These are phyloP conservation scores for Nepenthes gracilis DNA, from an alignment of 148 eudicot species.

Conservation along the genomic window DNA sequence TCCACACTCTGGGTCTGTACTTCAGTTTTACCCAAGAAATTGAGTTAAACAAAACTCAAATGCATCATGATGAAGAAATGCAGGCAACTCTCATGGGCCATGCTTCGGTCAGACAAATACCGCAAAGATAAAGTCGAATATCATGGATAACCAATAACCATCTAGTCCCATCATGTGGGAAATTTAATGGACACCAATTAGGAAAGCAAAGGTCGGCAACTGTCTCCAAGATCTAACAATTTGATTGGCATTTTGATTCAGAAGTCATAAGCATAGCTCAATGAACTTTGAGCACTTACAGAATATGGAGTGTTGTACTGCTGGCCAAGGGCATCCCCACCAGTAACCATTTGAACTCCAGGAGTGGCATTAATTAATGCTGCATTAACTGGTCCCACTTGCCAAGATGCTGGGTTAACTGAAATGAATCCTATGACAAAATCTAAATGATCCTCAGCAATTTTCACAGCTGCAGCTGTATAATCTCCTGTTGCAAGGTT, in stretches of 20 bases:
- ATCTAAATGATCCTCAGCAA: conserved; percentile 85
- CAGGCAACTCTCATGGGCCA: too few species aligned
- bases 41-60: too few species aligned
- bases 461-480: conserved; percentile 86
- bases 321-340: conserved; percentile 92
- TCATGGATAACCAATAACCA: neutral
- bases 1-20: too few species aligned
- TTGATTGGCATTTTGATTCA: neutral
- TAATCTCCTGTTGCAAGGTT: conserved; percentile 93
- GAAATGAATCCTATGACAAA: conserved; percentile 97
- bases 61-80: too few species aligned
- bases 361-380: conserved; percentile 89
- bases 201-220: neutral
- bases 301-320: conserved; percentile 89
- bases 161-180: neutral
- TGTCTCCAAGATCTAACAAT: neutral
- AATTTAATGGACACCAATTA: neutral
- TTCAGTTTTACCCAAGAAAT: too few species aligned
- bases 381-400: conserved; percentile 60
- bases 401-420: conserved; percentile 96
- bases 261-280: neutral
- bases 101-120: too few species aligned
- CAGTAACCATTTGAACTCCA: conserved; percentile 94
- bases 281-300: conserved; percentile 30
- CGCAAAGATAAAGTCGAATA: neutral